A percentile compares a stretch with the other conserved stretches of the same genome.
Evolutionary conservation across 768 basidiomycete genomes (phyloP).

Genomic region (Mycena olivaceomarginata): DNA sequence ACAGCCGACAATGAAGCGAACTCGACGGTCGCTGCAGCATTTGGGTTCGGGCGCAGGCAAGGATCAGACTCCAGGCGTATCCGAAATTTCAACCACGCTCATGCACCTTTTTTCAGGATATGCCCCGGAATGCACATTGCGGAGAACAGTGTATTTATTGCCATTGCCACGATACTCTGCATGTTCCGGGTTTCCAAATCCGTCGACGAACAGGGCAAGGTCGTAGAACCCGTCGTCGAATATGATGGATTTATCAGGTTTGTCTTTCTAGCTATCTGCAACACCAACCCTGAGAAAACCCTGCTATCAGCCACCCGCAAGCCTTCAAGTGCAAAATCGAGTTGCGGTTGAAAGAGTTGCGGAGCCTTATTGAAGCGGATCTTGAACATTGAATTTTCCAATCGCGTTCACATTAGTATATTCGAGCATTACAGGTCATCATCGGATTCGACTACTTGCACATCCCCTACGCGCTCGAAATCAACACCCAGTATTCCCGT

Average conservation of each 20-base stretch:
- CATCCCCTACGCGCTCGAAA: conserved; percentile 4
- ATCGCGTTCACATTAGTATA: not conserved
- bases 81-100: not conserved
- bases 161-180: conserved; percentile 45
- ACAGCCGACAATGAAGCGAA: conserved; percentile 38
- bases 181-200: conserved; percentile 31
- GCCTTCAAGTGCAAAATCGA: conserved; percentile 35
- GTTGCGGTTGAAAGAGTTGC: conserved; percentile 7
- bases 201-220: conserved; percentile 20
- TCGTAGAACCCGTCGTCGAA: conserved; percentile 12
- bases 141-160: conserved; percentile 45
- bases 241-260: conserved; percentile 33
- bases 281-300: not conserved
- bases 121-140: conserved; percentile 49
- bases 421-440: not conserved
- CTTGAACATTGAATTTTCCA: not conserved
- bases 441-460: not conserved
- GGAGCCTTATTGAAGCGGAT: not conserved
- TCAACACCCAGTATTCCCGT: conserved; percentile 21
- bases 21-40: conserved; percentile 24
- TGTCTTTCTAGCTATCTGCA: not conserved
- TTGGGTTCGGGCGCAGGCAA: conserved; percentile 44
- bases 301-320: conserved; percentile 12
- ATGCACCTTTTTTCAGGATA: conserved; percentile 23
- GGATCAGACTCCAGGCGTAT: not conserved